Evolutionary conservation across 2,329 filamentous ascomycete genomes (phyloP), one percentile per base, ranked within the genome.

Genomic region (Esteya vermicola): DNA sequence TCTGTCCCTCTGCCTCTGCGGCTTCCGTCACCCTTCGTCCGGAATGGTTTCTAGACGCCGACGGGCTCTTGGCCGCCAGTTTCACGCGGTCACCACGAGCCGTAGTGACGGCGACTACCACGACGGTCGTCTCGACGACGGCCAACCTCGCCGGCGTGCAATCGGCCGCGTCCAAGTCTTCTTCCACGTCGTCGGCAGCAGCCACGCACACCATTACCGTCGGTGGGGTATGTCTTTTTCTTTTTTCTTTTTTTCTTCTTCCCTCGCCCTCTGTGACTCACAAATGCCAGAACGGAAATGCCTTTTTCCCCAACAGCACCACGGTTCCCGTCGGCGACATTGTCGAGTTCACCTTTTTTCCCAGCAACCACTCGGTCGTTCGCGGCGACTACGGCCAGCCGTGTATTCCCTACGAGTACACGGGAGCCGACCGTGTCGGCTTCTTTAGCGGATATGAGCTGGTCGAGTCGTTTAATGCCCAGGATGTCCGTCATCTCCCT

Each of bases 321-420:
- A 51, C 45, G 10, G 64, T 60, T 2, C 50, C 53, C n/a, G 52
- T 67, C 22, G 69, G 70, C 6, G 68, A 72, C 50, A 56, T 60
- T 6, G 58, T 74, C 33, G 64, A 70, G 45, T 81, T 74, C 54
- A 60, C 67, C 33, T 80, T 81, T 51, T 78, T 72, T 47, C 74
- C 76, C 1, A 62, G 62, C 19, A 75, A 71, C 38, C 77, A 82
- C 51, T 77, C 73, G 4, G 70, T 81, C n/a, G 70, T 72, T 9
- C 65, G 72, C 37, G 69, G 75, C 26, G 72, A 68, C 36, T 80
- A 67, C 48, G 55, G 60, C 3, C 59, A 61, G n/a, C 74, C 78
- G 30, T 83, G 78, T 44, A 68, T 79, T 33, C 77, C 78, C 0
- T 78, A 73, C 43, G 68, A 75, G 38, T 61, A 68, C 39, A 61